These are phyloP conservation scores for Cetraspora pellucida DNA, from an alignment of 192 early-diverging fungal species.

Conservation along the genomic window DNA sequence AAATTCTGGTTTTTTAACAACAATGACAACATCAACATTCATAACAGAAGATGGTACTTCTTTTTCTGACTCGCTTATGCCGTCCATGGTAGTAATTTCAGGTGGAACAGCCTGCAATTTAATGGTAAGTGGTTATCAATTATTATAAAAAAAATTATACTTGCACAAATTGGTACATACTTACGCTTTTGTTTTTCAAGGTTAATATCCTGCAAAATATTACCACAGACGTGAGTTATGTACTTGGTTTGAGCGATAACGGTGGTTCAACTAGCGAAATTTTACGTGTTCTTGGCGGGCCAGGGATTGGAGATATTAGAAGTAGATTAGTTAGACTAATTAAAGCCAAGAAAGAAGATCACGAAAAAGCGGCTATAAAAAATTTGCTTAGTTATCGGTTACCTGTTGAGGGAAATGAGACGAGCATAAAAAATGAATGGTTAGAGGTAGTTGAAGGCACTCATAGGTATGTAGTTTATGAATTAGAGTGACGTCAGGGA, in stretches of 20 bases:
- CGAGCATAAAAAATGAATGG: conserved; percentile 73
- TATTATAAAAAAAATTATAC: background rate
- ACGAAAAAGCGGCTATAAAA: conserved; percentile 64
- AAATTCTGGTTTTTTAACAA: no score
- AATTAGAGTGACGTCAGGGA: no score
- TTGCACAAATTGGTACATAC: background rate
- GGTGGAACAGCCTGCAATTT: conserved; percentile 78
- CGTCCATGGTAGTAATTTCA: conserved; percentile 68
- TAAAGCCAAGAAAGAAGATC: conserved; percentile 56
- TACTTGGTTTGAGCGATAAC: conserved; percentile 76
- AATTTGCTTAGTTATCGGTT: conserved; percentile 71
- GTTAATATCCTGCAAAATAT: conserved; percentile 46
- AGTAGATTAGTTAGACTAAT: conserved; percentile 68
- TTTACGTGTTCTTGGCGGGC: conserved; percentile 72
- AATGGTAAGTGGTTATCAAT: conserved; percentile 43
- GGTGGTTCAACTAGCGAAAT: conserved; percentile 70
- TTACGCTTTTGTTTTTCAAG: background rate
- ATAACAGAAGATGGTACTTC: no score
- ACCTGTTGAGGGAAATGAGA: conserved; percentile 54
- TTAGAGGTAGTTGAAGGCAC: conserved; percentile 70
- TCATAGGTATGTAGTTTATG: conserved; percentile 52
- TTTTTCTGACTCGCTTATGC: no score
- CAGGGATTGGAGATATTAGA: conserved; percentile 75
- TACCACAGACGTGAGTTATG: conserved; percentile 66
- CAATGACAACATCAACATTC: no score